Conservation (phyloP, 2,329 filamentous ascomycete species). For the Torrubiella hemipterigena region DNA sequence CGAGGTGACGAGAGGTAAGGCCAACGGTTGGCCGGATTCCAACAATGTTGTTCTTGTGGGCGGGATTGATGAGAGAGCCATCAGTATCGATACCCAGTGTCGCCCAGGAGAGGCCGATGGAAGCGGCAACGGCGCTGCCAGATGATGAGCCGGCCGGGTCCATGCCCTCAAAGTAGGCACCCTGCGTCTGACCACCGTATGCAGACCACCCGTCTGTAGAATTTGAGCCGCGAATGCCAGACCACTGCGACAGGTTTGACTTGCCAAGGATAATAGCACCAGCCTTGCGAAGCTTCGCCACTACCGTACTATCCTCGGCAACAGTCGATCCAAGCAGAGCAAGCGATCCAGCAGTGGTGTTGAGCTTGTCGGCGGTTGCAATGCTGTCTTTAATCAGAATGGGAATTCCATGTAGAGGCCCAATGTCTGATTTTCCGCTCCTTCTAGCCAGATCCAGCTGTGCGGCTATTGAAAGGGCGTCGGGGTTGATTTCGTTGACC, state of each 20-base stretch:
- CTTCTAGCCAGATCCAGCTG: slow-evolving; percentile 17
- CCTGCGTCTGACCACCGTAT: slow-evolving; percentile 48
- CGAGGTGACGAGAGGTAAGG: slow-evolving; percentile 47
- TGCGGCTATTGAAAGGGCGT: slow-evolving; percentile 24
- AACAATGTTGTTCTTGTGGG: slow-evolving; percentile 44
- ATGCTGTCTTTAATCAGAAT: slow-evolving; percentile 59
- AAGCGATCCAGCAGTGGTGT: slow-evolving; percentile 52
- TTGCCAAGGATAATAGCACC: slow-evolving; percentile 57
- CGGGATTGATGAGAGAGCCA: slow-evolving; percentile 50
- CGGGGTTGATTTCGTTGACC: slow-evolving; percentile 24
- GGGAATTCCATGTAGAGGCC: slow-evolving; percentile 51
- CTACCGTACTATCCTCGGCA: slow-evolving; percentile 44
- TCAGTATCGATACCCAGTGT: slow-evolving; percentile 38
- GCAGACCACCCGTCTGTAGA: slow-evolving; percentile 52
- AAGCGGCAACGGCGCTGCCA: slow-evolving; percentile 51
- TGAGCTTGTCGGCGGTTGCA: slow-evolving; percentile 48
- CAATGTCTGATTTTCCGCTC: slow-evolving; percentile 7
- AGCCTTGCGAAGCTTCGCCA: slow-evolving; percentile 44
- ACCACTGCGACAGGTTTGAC: slow-evolving; percentile 53
- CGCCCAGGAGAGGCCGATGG: slow-evolving; percentile 41
- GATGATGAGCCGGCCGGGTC: slow-evolving; percentile 50
- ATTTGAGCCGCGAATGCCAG: slow-evolving; percentile 46
- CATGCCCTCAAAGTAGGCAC: slow-evolving; percentile 47
- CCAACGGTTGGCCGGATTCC: slow-evolving; percentile 60
- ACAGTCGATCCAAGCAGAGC: slow-evolving; percentile 47